Percentiles rank a stretch among this genome's conserved stretches.
Evolutionary conservation across 345 rosid genomes (phyloP).

Genomic region (Stellera chamaejasme): DNA sequence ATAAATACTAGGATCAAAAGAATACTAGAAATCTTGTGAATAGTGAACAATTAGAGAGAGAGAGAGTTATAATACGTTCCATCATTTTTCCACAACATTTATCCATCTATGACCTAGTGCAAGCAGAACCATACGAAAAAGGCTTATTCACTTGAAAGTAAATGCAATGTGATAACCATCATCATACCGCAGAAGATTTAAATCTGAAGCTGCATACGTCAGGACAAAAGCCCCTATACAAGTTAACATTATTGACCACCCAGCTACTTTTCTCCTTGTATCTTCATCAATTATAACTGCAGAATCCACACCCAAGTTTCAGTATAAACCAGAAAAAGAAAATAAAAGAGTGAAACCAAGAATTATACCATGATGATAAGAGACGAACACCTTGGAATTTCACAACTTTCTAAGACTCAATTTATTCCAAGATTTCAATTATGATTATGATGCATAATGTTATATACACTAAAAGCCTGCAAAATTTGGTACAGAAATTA

Average conservation of each 20-base stretch:
- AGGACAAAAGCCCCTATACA: slow-evolving; percentile 62
- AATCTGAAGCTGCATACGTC: slow-evolving; percentile 56
- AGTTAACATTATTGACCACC: slow-evolving; percentile 74
- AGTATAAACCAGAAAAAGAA: not conserved
- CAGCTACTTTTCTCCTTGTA: slow-evolving; percentile 60
- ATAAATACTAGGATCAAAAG: not conserved
- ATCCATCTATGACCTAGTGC: too few relatives aligned
- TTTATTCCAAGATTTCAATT: not conserved
- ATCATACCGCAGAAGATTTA: slow-evolving; percentile 57
- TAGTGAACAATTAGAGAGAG: not conserved
- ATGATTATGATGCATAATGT: not conserved
- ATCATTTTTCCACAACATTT: too few relatives aligned
- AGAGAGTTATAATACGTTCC: too few relatives aligned
- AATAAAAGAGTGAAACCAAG: not conserved
- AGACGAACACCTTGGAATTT: too few relatives aligned
- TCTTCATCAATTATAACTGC: slow-evolving; percentile 42
- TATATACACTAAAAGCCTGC: not conserved
- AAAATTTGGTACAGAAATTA: not conserved
- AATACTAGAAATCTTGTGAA: not conserved
- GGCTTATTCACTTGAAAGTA: not conserved
- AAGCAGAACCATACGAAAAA: not conserved
- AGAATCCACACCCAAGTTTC: slow-evolving; percentile 8
- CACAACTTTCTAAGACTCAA: too few relatives aligned
- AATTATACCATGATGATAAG: not conserved
- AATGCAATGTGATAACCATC: slow-evolving; percentile 6